Base-by-base conservation (phyloP, 306 rosid species). In the Dalbergia cultrata region DNA sequence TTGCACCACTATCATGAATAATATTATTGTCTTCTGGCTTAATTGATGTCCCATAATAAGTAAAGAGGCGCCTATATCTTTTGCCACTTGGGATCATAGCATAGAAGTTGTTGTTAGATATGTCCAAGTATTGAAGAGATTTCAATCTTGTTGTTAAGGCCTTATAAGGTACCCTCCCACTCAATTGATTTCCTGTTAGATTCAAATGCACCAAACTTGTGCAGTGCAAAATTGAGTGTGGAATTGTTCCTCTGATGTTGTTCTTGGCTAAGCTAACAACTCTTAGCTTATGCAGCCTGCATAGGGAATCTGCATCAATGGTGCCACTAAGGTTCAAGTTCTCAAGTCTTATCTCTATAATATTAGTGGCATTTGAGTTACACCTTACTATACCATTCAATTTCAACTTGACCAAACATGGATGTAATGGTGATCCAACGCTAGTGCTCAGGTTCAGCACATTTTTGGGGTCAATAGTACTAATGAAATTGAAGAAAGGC, bases 91-190 rank as follows among this genome's bases (percentile, higher is more conserved):
- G 89, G 34, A 74, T 35, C 16, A 16, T 21, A 33, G 69, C 78
- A 31, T 82, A 71, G 49, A 91, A 86, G 21, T 74, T 82, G 72
- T 90, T 94, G 67, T 80, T 76, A 16, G 93, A 87, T 70, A 89
- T 67, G 84, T 92, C 91, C 21, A 90, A 61, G 26, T 67, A 81
- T 87, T 81, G 86, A n/a, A 86, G 83, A 85, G 78, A 19, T 78
- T 83, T 85, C 68, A 94, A 59, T 57, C 66, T 88, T 49, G 70
- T 88, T 49, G 70, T 67, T 43, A 94, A 80, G 82, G 81, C 84
- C 67, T 63, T 54, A 53, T 16, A 5, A 21, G 97, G 91, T 53
- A 94, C 37, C 69, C 18, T 85, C 60, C 97, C 97, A 79, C 86
- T 89, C 71, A 92, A 65, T 57, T 81, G 72, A 80, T 89, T 90